These are phyloP conservation scores for Heritiera littoralis DNA, from an alignment of 345 rosid genomes.

Conservation along the genomic window DNA sequence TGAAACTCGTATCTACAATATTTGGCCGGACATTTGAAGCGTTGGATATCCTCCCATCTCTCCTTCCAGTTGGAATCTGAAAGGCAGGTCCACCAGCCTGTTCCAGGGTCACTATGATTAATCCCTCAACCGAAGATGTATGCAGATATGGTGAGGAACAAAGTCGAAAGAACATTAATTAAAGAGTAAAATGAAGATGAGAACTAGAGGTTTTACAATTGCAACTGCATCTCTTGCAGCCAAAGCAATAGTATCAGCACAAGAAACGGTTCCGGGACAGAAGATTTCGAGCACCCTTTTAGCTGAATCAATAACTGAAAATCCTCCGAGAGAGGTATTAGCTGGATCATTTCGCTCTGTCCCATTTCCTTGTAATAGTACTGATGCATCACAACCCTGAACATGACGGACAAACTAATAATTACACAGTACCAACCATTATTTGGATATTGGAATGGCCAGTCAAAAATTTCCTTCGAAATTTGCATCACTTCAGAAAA, in stretches of 20 bases:
- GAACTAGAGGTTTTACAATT: conserved; percentile 40
- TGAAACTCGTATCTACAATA: conserved; percentile 18
- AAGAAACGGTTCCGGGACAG: conserved; percentile 71
- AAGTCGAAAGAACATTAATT: not conserved
- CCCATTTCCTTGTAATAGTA: conserved; percentile 77
- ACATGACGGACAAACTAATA: not conserved
- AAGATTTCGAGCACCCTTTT: conserved; percentile 66
- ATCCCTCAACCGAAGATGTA: not conserved
- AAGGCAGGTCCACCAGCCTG: conserved; percentile 72
- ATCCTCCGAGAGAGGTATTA: conserved; percentile 63
- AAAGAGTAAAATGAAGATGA: not conserved
- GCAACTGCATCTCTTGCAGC: conserved; percentile 84
- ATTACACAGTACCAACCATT: not conserved
- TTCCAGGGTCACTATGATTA: conserved; percentile 16
- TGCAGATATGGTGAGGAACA: not conserved
- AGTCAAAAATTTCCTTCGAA: not conserved
- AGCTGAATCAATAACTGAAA: conserved; percentile 61
- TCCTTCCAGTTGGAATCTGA: conserved; percentile 66
- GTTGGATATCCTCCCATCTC: conserved; percentile 60
- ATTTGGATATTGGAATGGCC: not conserved
- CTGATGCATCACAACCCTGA: conserved; percentile 91
- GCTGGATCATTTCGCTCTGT: conserved; percentile 85
- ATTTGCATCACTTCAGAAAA: not conserved
- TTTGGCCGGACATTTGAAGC: conserved; percentile 33
- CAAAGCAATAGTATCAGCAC: conserved; percentile 68